These are phyloP conservation scores for Fusarium chlamydosporum DNA, from an alignment of 2,329 filamentous ascomycete species.

Conservation along the genomic window DNA sequence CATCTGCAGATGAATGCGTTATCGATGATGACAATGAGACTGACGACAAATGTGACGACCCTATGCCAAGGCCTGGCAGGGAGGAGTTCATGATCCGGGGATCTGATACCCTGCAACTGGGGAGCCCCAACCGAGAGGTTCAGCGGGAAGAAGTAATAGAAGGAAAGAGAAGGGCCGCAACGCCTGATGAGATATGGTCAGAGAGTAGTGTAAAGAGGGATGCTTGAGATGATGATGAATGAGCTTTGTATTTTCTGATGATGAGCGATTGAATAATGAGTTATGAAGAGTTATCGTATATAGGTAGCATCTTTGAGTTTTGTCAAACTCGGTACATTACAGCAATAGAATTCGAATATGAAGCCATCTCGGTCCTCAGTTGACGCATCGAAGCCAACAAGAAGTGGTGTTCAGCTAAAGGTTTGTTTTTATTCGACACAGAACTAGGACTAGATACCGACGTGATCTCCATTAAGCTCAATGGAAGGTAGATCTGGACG, in stretches of 20 bases:
- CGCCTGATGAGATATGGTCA: slow-evolving; percentile 4
- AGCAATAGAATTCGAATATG: background rate
- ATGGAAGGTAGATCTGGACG: slow-evolving; percentile 10
- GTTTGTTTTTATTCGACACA: background rate
- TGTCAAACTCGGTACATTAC: background rate
- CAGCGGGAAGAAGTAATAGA: slow-evolving; percentile 12
- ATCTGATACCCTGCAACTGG: slow-evolving; percentile 16
- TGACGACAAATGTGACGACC: slow-evolving; percentile 35
- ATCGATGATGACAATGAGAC: slow-evolving; percentile 41
- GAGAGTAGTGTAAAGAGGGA: slow-evolving; percentile 7
- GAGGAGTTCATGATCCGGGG: slow-evolving; percentile 29
- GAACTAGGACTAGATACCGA: background rate
- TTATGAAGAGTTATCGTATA: slow-evolving; percentile 2
- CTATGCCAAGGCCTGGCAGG: slow-evolving; percentile 17
- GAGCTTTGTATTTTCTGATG: slow-evolving; percentile 32
- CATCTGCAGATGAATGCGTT: slow-evolving; percentile 45
- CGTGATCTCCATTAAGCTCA: background rate
- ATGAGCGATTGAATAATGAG: slow-evolving; percentile 30
- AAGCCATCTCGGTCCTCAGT: background rate
- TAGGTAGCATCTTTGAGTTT: background rate
- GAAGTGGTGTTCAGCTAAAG: background rate
- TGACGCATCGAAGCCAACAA: background rate
- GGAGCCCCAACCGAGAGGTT: slow-evolving; percentile 2
- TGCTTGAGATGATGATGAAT: slow-evolving; percentile 38
- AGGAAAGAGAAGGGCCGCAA: slow-evolving; percentile 9